A percentile compares a stretch with the other conserved stretches of the same genome.
These are phyloP conservation scores for Lagerstroemia speciosa DNA, from an alignment of 345 rosid genomes.

Conservation along the genomic window DNA sequence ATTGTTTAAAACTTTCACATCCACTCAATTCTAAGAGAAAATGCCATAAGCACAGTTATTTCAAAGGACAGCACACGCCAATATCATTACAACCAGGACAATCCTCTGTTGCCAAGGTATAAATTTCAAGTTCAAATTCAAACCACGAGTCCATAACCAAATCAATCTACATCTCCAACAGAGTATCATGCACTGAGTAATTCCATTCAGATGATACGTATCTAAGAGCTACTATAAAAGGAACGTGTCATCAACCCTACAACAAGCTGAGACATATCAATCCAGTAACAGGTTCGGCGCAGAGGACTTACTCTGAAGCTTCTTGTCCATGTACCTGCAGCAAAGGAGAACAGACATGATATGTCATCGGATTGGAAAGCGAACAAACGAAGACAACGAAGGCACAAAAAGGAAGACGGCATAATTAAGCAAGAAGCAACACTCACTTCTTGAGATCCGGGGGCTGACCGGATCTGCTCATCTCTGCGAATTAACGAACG, in stretches of 20 bases:
- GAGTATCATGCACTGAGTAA: not conserved
- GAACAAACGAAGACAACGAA: not conserved
- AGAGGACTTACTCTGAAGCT: conserved; percentile 16
- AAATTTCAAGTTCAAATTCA: not conserved
- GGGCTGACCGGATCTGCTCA: conserved; percentile 27
- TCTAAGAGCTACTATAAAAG: not conserved
- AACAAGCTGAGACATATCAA: too few relatives aligned
- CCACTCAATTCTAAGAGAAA: not conserved
- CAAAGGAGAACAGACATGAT: too few relatives aligned
- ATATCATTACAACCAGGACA: too few relatives aligned
- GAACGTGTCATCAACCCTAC: not conserved
- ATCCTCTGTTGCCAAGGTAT: not conserved
- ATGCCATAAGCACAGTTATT: not conserved
- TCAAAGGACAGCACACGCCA: not conserved
- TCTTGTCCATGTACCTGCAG: conserved; percentile 24
- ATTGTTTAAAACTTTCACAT: not conserved
- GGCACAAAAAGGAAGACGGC: not conserved
- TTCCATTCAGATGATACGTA: not conserved
- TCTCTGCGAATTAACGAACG: not conserved
- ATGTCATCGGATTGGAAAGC: too few relatives aligned
- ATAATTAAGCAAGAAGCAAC: not conserved
- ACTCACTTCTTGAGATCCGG: conserved; percentile 23
- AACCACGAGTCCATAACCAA: not conserved
- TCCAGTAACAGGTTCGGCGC: too few relatives aligned
- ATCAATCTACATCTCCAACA: not conserved